Conservation (phyloP, 2,329 filamentous ascomycete species). For the Niveomyces coronatus region DNA sequence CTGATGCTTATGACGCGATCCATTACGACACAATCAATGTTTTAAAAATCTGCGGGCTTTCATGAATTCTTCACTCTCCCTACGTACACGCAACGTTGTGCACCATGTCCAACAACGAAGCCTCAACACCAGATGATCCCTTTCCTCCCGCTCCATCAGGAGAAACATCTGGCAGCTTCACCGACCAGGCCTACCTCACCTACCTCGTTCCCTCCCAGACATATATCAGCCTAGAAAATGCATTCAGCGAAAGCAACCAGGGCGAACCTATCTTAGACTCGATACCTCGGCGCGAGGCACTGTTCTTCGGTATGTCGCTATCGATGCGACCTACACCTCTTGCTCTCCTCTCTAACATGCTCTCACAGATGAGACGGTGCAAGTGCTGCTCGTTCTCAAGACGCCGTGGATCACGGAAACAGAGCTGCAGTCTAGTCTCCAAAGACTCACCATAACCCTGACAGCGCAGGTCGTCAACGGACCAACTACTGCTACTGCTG, state of each 20-base stretch:
- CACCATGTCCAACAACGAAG: slow-evolving; percentile 7
- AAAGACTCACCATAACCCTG: slow-evolving; percentile 53
- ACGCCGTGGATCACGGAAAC: slow-evolving; percentile 50
- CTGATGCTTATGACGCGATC: too few species aligned
- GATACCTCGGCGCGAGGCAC: slow-evolving; percentile 50
- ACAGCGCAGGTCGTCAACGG: slow-evolving; percentile 57
- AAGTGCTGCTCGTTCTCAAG: slow-evolving; percentile 58
- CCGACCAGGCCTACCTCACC: slow-evolving; percentile 47
- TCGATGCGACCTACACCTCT: slow-evolving; percentile 29
- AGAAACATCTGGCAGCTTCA: slow-evolving; percentile 28
- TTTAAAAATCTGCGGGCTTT: too few species aligned
- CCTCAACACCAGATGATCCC: slow-evolving; percentile 1
- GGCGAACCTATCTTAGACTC: slow-evolving; percentile 42
- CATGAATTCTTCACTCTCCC: background rate
- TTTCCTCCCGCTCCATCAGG: background rate
- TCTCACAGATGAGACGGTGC: slow-evolving; percentile 59
- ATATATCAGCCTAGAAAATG: slow-evolving; percentile 42
- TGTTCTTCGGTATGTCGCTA: slow-evolving; percentile 58
- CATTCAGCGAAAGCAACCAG: slow-evolving; percentile 33
- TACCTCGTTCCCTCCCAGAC: slow-evolving; percentile 51
- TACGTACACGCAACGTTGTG: background rate
- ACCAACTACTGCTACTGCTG: slow-evolving; percentile 34
- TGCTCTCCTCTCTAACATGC: slow-evolving; percentile 12
- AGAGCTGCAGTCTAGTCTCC: slow-evolving; percentile 47
- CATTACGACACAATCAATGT: too few species aligned